Conservation (phyloP, 129 eudicot species). For the Erigeron canadensis region DNA sequence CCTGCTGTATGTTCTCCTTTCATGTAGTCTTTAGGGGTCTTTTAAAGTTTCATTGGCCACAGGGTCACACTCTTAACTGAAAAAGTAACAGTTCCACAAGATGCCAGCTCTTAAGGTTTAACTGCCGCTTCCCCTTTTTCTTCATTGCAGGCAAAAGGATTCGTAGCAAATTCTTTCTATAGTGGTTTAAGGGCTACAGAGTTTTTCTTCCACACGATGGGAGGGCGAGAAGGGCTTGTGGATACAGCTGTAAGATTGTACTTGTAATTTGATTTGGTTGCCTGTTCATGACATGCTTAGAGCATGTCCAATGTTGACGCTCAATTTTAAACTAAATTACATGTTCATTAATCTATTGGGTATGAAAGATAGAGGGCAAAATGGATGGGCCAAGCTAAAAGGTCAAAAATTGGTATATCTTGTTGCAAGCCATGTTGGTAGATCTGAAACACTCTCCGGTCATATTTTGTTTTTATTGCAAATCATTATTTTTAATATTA, state of each 20-base stretch:
- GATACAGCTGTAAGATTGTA: conserved; percentile 82
- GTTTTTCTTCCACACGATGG: conserved; percentile 99
- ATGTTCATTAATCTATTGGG: too few species aligned
- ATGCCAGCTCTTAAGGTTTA: neutral
- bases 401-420: neutral
- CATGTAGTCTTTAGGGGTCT: conserved; percentile 1
- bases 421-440: too few species aligned
- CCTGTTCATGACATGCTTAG: too few species aligned
- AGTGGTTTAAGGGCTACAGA: conserved; percentile 95
- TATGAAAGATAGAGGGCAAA: neutral
- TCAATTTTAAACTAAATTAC: too few species aligned
- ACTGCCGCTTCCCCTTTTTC: neutral
- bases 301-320: too few species aligned
- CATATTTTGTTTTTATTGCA: too few species aligned
- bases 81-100: too few species aligned
- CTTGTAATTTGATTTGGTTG: neutral
- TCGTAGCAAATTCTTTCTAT: conserved; percentile 89
- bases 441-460: too few species aligned
- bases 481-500: too few species aligned
- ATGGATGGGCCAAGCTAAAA: neutral
- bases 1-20: conserved; percentile 59
- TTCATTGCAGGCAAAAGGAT: conserved; percentile 88
- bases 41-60: too few species aligned
- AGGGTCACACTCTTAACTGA: too few species aligned
- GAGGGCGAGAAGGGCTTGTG: conserved; percentile 98